phyloP scores from a whole-genome alignment of 345 rosid genomes.

The Camelina sativa region DNA sequence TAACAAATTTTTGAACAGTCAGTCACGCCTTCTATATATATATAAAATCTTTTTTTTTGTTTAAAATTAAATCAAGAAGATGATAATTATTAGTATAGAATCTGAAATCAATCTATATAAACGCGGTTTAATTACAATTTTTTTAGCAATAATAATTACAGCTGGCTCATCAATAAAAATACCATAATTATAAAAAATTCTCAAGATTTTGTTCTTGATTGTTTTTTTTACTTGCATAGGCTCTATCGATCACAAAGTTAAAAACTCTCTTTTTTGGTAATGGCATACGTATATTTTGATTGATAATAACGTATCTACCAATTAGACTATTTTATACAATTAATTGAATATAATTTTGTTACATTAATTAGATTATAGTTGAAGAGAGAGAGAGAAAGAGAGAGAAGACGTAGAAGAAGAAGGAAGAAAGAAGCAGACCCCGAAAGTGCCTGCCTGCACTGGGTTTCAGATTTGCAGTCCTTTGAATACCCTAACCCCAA shows the following conservation, averaged over 20 bases:
- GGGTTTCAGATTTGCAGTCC: conserved; percentile 47
- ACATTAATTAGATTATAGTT: conserved; percentile 42
- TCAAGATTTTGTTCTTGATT: conserved; percentile 26
- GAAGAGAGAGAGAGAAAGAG: background rate
- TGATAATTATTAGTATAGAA: background rate
- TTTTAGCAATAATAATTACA: conserved; percentile 11
- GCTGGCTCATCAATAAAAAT: conserved; percentile 15
- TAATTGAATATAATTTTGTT: conserved; percentile 23
- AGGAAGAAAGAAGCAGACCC: conserved; percentile 43
- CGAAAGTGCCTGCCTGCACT: conserved; percentile 44
- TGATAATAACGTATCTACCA: conserved; percentile 47
- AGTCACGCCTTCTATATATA: background rate
- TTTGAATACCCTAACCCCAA: background rate
- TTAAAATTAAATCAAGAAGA: background rate
- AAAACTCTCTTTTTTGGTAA: conserved; percentile 12
- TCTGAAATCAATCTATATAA: background rate
- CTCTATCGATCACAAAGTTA: background rate
- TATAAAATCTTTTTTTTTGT: too few species aligned
- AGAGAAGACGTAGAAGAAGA: conserved; percentile 43
- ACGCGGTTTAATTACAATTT: conserved; percentile 31
- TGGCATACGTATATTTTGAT: conserved; percentile 21
- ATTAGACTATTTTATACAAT: conserved; percentile 6
- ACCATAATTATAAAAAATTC: background rate
- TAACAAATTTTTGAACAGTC: background rate
- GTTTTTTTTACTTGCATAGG: conserved; percentile 14